These are phyloP conservation scores for Chaetomium strumarium DNA, from an alignment of 2,329 filamentous ascomycete genomes.

Conservation along the genomic window DNA sequence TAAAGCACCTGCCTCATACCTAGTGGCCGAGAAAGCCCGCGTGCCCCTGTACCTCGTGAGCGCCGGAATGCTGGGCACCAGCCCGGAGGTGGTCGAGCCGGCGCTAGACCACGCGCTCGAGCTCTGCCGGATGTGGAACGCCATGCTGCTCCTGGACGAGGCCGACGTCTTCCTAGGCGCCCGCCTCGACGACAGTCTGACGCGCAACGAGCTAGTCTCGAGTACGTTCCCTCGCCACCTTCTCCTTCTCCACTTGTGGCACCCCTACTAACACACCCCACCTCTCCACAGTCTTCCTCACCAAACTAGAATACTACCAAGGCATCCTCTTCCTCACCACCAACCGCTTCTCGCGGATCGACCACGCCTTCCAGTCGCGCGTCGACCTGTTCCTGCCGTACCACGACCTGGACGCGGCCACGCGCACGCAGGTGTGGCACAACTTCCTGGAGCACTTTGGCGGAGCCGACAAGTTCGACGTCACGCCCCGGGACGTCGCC, in stretches of 20 bases:
- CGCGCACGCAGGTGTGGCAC: conserved; percentile 32
- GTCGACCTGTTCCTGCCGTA: conserved; percentile 32
- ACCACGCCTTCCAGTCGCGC: conserved; percentile 34
- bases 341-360: conserved; percentile 33
- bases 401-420: conserved; percentile 25
- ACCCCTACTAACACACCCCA: not conserved
- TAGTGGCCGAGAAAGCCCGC: conserved; percentile 34
- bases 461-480: conserved; percentile 26
- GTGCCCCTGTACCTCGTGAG: conserved; percentile 37
- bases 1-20: conserved; percentile 5
- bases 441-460: conserved; percentile 32
- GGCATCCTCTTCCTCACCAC: conserved; percentile 35
- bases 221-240: conserved; percentile 10
- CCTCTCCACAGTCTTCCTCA: conserved; percentile 26
- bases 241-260: not conserved
- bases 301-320: conserved; percentile 33
- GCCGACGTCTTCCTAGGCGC: conserved; percentile 34
- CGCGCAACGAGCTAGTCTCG: conserved; percentile 36
- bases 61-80: conserved; percentile 35
- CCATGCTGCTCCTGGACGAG: conserved; percentile 33
- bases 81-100: conserved; percentile 31
- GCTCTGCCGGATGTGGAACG: conserved; percentile 37
- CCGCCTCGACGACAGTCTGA: conserved; percentile 30
- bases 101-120: conserved; percentile 30
- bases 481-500: conserved; percentile 29